A percentile compares a stretch with the other conserved stretches of the same genome.
These are phyloP conservation scores for Calocybe gangraenosa DNA, from an alignment of 768 basidiomycete species.

Conservation along the genomic window DNA sequence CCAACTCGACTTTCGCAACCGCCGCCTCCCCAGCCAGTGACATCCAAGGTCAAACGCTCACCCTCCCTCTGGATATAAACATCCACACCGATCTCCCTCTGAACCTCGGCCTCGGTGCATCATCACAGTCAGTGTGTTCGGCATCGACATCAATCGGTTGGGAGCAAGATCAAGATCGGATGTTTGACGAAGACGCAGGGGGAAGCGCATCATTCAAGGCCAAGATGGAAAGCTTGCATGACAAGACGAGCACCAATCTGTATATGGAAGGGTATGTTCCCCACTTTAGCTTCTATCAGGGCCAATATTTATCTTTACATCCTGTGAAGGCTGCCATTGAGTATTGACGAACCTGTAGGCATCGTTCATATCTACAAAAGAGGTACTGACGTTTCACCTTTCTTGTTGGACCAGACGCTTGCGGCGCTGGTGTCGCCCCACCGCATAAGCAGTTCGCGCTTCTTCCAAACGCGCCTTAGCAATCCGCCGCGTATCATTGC, in stretches of 20 bases:
- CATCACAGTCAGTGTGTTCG: constrained; percentile 3
- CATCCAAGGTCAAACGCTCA: background rate
- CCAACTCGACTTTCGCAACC: background rate
- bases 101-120: background rate
- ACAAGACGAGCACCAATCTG: constrained; percentile 66
- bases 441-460: constrained; percentile 68
- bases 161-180: background rate
- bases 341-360: constrained; percentile 61
- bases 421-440: constrained; percentile 64
- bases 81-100: background rate
- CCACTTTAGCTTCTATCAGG: background rate
- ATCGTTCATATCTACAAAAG: background rate
- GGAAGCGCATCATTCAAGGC: constrained; percentile 57
- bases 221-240: constrained; percentile 74
- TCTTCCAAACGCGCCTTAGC: constrained; percentile 76
- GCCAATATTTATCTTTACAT: background rate
- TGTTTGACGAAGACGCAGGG: background rate
- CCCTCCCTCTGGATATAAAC: constrained; percentile 2
- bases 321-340: constrained; percentile 53
- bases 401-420: constrained; percentile 43
- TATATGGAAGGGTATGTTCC: constrained; percentile 67
- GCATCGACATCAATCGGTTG: background rate
- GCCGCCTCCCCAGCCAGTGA: too few species aligned
- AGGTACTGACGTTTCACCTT: background rate
- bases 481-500: constrained; percentile 77